phyloP scores from a whole-genome alignment of 495 filamentous ascomycete species.

The Aspergillus heteromorphus region DNA sequence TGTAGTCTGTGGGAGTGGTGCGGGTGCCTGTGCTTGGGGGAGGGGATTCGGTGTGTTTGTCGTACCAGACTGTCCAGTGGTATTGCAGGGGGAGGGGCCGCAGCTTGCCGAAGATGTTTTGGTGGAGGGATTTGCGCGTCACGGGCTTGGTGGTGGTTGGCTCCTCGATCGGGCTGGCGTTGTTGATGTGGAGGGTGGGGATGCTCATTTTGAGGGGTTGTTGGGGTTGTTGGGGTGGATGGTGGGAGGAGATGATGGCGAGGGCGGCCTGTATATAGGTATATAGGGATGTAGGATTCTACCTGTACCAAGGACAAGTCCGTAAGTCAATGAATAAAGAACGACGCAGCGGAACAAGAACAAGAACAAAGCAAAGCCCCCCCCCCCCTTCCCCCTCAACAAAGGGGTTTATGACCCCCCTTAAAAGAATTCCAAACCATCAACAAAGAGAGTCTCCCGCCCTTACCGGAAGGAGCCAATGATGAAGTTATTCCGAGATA shows the following conservation, averaged over 20 bases:
- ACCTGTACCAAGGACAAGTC: too few relatives aligned
- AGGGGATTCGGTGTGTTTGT: conserved; percentile 35
- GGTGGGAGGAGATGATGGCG: not conserved
- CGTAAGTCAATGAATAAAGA: too few relatives aligned
- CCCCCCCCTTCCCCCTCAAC: too few relatives aligned
- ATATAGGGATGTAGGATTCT: not conserved
- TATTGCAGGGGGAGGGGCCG: conserved; percentile 49
- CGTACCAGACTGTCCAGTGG: conserved; percentile 56
- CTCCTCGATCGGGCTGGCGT: conserved; percentile 6
- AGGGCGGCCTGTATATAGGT: not conserved
- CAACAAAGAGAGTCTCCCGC: not conserved
- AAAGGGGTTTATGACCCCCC: too few relatives aligned
- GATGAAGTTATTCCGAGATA: not conserved
- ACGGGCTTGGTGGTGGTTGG: not conserved
- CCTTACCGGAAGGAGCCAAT: not conserved
- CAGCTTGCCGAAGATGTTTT: conserved; percentile 40
- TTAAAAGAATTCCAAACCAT: too few relatives aligned
- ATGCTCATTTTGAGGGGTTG: conserved; percentile 13
- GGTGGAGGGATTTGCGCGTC: conserved; percentile 29
- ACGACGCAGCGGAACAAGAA: too few relatives aligned
- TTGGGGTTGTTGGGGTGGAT: not conserved
- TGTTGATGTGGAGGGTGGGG: conserved; percentile 16
- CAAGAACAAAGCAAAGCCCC: too few relatives aligned
- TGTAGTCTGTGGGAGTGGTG: conserved; percentile 45
- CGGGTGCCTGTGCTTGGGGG: conserved; percentile 41